These are phyloP conservation scores for Barnettozyma californica DNA, from an alignment of 805 yeast species.

Conservation along the genomic window DNA sequence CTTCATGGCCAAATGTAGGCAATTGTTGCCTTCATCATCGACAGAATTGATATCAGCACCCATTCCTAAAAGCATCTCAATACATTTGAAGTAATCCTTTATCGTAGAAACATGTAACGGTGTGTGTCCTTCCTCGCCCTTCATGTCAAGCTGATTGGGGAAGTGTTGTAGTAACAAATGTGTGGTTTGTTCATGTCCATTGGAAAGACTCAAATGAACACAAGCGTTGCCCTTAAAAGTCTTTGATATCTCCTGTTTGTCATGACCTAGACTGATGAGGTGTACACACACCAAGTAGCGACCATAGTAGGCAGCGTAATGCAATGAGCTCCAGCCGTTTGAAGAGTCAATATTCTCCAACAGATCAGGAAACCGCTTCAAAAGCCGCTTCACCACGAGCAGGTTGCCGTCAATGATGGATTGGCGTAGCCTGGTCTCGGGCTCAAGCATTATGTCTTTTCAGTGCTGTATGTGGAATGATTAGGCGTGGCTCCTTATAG, in stretches of 20 bases:
- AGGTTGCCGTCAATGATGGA: slow-evolving; percentile 62
- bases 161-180: slow-evolving; percentile 66
- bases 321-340: slow-evolving; percentile 81
- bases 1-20: slow-evolving; percentile 78
- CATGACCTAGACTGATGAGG: slow-evolving; percentile 53
- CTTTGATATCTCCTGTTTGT: slow-evolving; percentile 40
- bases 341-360: slow-evolving; percentile 61
- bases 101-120: slow-evolving; percentile 67
- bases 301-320: slow-evolving; percentile 74
- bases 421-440: slow-evolving; percentile 57
- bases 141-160: slow-evolving; percentile 45
- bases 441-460: slow-evolving; percentile 44
- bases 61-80: slow-evolving; percentile 58
- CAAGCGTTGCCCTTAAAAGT: slow-evolving; percentile 59
- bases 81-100: slow-evolving; percentile 55
- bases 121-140: slow-evolving; percentile 44
- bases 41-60: slow-evolving; percentile 73
- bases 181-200: slow-evolving; percentile 67
- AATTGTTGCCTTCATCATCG: slow-evolving; percentile 74
- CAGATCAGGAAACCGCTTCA: slow-evolving; percentile 64
- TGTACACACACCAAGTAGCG: slow-evolving; percentile 61
- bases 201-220: slow-evolving; percentile 61
- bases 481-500: no score
- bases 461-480: not conserved
- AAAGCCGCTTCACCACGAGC: slow-evolving; percentile 55